phyloP scores from a whole-genome alignment of 1,284 basidiomycete genomes.

The Bjerkandera adusta region DNA sequence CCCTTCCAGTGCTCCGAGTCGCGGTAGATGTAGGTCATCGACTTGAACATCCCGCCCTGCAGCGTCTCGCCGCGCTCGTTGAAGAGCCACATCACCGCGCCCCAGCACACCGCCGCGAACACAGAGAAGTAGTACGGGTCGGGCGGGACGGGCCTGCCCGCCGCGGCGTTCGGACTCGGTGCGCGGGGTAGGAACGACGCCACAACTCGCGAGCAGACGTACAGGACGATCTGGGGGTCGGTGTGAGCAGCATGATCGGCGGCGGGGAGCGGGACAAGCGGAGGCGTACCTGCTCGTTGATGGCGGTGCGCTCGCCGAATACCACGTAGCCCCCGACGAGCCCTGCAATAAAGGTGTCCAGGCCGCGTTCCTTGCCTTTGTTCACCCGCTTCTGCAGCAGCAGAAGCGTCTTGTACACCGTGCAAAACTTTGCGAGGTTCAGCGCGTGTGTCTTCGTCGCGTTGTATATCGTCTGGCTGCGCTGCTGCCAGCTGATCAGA shows the following conservation, averaged over 20 bases:
- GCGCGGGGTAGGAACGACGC: conserved; percentile 86
- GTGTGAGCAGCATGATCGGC: not conserved
- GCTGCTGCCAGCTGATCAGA: conserved; percentile 61
- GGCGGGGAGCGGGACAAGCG: not conserved
- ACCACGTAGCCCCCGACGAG: conserved; percentile 90
- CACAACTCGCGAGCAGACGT: conserved; percentile 87
- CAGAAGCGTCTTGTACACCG: conserved; percentile 88
- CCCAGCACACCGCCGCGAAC: conserved; percentile 93
- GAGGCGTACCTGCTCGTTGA: conserved; percentile 90
- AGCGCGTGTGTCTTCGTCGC: conserved; percentile 90
- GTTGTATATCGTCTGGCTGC: conserved; percentile 69
- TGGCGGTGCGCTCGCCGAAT: conserved; percentile 93
- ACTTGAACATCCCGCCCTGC: conserved; percentile 91
- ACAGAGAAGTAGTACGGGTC: conserved; percentile 81
- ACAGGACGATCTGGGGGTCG: conserved; percentile 85
- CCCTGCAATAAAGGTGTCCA: conserved; percentile 93
- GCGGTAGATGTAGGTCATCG: conserved; percentile 79
- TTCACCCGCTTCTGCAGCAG: conserved; percentile 81
- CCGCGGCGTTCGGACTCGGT: conserved; percentile 40
- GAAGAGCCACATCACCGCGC: conserved; percentile 97
- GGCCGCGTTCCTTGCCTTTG: conserved; percentile 75
- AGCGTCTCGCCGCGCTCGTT: conserved; percentile 82
- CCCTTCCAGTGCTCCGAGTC: conserved; percentile 77
- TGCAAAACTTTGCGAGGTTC: conserved; percentile 85
- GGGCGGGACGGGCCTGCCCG: conserved; percentile 73